These are phyloP conservation scores for Zychaea mexicana DNA, from an alignment of 371 early-diverging fungal genomes.

Conservation along the genomic window DNA sequence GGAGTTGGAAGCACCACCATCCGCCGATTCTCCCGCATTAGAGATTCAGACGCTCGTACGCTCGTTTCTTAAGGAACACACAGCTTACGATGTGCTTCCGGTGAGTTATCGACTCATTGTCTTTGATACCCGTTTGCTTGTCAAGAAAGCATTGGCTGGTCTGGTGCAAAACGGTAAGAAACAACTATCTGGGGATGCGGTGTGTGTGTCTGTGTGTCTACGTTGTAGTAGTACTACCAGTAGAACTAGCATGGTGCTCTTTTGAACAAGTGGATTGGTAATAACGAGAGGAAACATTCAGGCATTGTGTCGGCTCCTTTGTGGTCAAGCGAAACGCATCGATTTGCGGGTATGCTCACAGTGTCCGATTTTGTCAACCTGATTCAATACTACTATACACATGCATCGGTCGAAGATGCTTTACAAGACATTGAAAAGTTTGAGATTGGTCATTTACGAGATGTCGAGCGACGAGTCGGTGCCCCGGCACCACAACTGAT, in stretches of 20 bases:
- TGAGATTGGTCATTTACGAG: slow-evolving; percentile 73
- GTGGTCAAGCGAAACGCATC: slow-evolving; percentile 80
- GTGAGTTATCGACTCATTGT: slow-evolving; percentile 90
- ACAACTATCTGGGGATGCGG: no score
- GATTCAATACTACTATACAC: slow-evolving; percentile 87
- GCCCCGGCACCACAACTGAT: slow-evolving; percentile 63
- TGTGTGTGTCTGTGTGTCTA: no score
- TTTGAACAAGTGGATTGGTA: no score
- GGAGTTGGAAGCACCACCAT: slow-evolving; percentile 6
- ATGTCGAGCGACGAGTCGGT: slow-evolving; percentile 59
- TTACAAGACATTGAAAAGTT: slow-evolving; percentile 85
- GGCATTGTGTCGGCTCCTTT: slow-evolving; percentile 94
- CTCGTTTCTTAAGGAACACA: slow-evolving; percentile 77
- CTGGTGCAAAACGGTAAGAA: slow-evolving; percentile 87
- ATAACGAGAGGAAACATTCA: slow-evolving; percentile 26
- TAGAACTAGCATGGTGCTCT: no score
- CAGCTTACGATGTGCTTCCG: slow-evolving; percentile 89
- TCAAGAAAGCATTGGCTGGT: slow-evolving; percentile 91
- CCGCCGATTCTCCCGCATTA: slow-evolving; percentile 10
- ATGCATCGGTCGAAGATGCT: slow-evolving; percentile 77
- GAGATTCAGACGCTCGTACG: slow-evolving; percentile 55
- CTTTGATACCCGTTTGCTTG: slow-evolving; percentile 85
- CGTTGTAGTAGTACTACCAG: no score
- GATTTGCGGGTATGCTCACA: slow-evolving; percentile 91
- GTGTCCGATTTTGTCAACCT: slow-evolving; percentile 92